A percentile compares a stretch with the other conserved stretches of the same genome.
phyloP scores from a whole-genome alignment of 2,329 filamentous ascomycete species.

The Xylogone sp. region DNA sequence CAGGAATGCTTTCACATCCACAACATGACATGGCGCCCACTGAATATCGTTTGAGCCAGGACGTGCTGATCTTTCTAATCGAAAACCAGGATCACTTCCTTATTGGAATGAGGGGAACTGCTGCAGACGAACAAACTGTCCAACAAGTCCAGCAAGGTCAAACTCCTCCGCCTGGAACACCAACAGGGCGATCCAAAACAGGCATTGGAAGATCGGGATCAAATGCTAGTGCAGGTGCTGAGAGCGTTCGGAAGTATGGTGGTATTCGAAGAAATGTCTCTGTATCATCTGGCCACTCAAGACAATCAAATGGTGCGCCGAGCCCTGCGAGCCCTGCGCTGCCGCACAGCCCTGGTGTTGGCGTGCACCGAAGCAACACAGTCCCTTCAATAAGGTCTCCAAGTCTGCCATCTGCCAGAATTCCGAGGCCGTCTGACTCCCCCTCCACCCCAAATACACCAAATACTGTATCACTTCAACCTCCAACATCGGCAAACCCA shows the following conservation, averaged over 20 bases:
- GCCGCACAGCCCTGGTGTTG: conserved; percentile 49
- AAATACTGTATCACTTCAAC: conserved; percentile 24
- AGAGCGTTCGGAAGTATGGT: conserved; percentile 79
- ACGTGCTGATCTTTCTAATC: conserved; percentile 95
- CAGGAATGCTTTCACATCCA: conserved; percentile 91
- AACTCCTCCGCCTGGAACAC: conserved; percentile 45
- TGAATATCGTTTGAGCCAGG: conserved; percentile 93
- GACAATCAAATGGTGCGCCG: conserved; percentile 66
- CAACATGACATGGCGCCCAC: conserved; percentile 91
- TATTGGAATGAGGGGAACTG: conserved; percentile 98
- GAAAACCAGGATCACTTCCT: conserved; percentile 98
- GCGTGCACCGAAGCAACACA: conserved; percentile 81
- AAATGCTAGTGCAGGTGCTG: conserved; percentile 82
- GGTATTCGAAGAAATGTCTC: conserved; percentile 84
- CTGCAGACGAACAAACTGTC: conserved; percentile 75
- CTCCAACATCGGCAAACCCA: conserved; percentile 10
- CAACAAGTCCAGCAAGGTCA: conserved; percentile 67
- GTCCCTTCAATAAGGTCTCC: conserved; percentile 88
- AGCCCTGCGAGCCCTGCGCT: conserved; percentile 66
- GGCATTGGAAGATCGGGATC: conserved; percentile 74
- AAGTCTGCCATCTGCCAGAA: conserved; percentile 62
- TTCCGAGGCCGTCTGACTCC: conserved; percentile 53
- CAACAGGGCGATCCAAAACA: conserved; percentile 48
- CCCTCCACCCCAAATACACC: conserved; percentile 45
- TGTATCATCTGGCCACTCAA: conserved; percentile 83